Evolutionary conservation across 768 basidiomycete genomes (phyloP), one percentile per base, ranked within the genome.

Genomic region (Gymnopilus dilepis): DNA sequence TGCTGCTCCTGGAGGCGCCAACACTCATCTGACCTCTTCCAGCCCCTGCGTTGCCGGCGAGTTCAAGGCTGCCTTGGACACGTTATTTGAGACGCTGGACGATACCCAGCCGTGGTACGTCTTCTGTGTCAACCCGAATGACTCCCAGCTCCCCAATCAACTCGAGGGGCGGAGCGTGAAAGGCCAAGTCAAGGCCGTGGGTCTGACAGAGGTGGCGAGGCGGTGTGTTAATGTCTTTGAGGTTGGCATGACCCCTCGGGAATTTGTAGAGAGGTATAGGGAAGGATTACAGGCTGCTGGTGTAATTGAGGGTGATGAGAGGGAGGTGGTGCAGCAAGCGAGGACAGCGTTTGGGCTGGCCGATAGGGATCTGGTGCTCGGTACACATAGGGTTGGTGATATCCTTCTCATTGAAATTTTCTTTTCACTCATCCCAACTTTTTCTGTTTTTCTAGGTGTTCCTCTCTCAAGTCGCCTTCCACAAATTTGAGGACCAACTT

Each of bases 111-210:
- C 86, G 1, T 98, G 95, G 95, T 91, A 88, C 67, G 83, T 97
- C 17, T 94, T 97, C 76, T 97, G 95, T 70, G 76, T 99, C 67
- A 95, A 92, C 72, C 95, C 96, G 4, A 99, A 99, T 71, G 95
- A 98, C 76, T 89, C 94, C 24, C 97, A 97, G 70, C 77, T 98
- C 19, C 95, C 96, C 38, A 94, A 95, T 71, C 96, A 98, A 72
- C 79, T 98, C 55, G 97, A 99, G 78, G 92, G 93, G 11, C 82
- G 95, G 45, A 89, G 90, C 40, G 90, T 98, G 51, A 97, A 95
- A 73, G 92, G 92, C 0, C 97, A 99, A 76, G 89, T 99, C 37
- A 83, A 92, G 52, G 90, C 91, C 58, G 70, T 89, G 24, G 93
- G 95, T 0, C 69, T 99, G 67, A 77, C 88, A 2, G 92, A 94